Evolutionary conservation across 2,329 filamentous ascomycete species (phyloP).

Genomic region (Exophiala xenobiotica): DNA sequence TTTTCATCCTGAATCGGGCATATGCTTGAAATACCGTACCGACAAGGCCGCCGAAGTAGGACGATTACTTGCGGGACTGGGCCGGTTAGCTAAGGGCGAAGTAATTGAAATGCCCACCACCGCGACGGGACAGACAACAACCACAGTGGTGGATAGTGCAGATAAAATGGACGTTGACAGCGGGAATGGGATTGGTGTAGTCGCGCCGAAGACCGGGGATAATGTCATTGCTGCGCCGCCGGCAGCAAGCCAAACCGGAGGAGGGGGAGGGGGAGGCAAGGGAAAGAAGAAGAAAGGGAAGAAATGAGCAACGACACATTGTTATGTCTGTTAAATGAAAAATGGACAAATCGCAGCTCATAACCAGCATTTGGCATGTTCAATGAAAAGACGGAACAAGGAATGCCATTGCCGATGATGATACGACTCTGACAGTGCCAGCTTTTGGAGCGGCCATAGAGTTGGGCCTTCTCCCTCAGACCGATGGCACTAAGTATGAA

Average conservation of each 20-base stretch:
- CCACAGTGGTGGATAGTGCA: conserved; percentile 32
- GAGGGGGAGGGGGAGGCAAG: conserved; percentile 21
- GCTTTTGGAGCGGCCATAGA: no score
- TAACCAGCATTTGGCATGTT: no score
- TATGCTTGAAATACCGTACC: conserved; percentile 85
- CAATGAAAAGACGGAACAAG: no score
- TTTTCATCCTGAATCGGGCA: conserved; percentile 78
- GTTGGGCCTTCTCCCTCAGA: no score
- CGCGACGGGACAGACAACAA: conserved; percentile 39
- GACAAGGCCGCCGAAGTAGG: conserved; percentile 88
- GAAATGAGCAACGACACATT: conserved; percentile 28
- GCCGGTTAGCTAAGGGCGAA: conserved; percentile 67
- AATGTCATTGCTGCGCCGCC: conserved; percentile 18
- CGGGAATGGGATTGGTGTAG: conserved; percentile 12
- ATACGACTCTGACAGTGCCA: no score
- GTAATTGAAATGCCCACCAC: conserved; percentile 50
- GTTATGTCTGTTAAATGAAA: no score
- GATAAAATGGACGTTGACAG: conserved; percentile 30
- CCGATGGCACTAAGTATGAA: no score
- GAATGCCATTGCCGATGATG: no score
- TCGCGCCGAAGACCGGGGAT: conserved; percentile 15
- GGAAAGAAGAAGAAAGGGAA: conserved; percentile 31
- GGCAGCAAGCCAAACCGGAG: conserved; percentile 13
- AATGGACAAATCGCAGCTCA: no score
- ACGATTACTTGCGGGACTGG: conserved; percentile 73